Percentiles rank a stretch among this genome's conserved stretches.
phyloP scores from a whole-genome alignment of 768 basidiomycete species.

The Rhizopogon sp. region DNA sequence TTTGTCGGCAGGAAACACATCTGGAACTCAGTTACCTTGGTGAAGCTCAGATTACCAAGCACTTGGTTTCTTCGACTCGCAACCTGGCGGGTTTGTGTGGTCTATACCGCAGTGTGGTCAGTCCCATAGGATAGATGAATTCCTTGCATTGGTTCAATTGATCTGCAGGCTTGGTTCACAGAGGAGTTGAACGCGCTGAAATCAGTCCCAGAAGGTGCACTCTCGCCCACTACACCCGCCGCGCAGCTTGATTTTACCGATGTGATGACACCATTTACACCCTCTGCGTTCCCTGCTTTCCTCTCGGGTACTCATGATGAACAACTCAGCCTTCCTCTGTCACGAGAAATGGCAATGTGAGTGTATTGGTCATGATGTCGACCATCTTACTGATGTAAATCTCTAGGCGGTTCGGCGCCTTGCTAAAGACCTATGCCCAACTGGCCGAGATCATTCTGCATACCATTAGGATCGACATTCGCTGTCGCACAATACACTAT shows the following conservation, averaged over 20 bases:
- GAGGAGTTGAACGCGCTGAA: conserved; percentile 65
- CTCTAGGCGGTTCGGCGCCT: conserved; percentile 81
- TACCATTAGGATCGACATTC: conserved; percentile 82
- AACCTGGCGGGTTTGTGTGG: conserved; percentile 73
- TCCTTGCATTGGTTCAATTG: conserved; percentile 4
- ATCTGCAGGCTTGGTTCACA: conserved; percentile 77
- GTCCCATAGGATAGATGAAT: conserved; percentile 23
- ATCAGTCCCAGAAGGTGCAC: conserved; percentile 42
- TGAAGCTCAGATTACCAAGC: conserved; percentile 45
- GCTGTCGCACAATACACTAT: conserved; percentile 80
- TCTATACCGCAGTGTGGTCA: conserved; percentile 82
- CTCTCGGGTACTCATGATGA: conserved; percentile 36
- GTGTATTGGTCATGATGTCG: conserved; percentile 23
- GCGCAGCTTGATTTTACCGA: conserved; percentile 46
- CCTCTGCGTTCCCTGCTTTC: conserved; percentile 43
- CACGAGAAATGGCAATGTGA: conserved; percentile 85
- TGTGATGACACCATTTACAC: conserved; percentile 33
- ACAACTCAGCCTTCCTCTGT: conserved; percentile 67
- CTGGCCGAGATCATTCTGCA: conserved; percentile 82
- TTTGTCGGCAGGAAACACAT: conserved; percentile 75
- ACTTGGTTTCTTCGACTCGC: conserved; percentile 67
- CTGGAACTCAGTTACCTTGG: conserved; percentile 68
- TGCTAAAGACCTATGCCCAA: conserved; percentile 88
- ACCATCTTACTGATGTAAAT: conserved; percentile 5
- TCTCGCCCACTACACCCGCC: conserved; percentile 45